phyloP scores from a whole-genome alignment of 2,329 filamentous ascomycete genomes.

The Diaporthe aspalathi region DNA sequence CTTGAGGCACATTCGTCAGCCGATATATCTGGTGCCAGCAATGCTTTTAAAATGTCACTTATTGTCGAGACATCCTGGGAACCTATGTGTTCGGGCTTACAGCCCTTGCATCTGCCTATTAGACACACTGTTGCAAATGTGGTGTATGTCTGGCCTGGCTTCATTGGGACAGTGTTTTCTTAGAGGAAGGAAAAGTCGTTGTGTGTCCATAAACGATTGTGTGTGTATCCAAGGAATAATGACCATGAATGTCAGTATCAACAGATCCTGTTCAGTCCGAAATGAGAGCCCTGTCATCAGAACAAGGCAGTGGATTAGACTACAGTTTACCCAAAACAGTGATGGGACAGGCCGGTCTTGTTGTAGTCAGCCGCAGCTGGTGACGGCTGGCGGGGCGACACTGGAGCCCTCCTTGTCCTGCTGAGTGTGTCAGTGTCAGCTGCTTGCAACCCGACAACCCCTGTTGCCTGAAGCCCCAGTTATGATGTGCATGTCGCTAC shows the following conservation, averaged over 20 bases:
- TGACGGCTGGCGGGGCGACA: neutral
- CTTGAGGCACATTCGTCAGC: neutral
- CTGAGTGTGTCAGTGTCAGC: neutral
- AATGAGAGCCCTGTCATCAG: too few species aligned
- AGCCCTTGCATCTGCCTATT: neutral
- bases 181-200: too few species aligned
- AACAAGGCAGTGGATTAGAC: neutral
- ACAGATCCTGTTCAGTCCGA: neutral
- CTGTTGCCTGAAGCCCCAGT: slow-evolving; percentile 10
- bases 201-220: neutral
- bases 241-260: too few species aligned
- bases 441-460: slow-evolving; percentile 9
- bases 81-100: too few species aligned
- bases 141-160: too few species aligned
- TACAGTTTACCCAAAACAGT: neutral
- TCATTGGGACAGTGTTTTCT: too few species aligned
- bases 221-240: neutral
- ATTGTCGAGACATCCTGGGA: too few species aligned
- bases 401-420: slow-evolving; percentile 1
- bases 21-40: too few species aligned
- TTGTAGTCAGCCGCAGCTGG: slow-evolving; percentile 9
- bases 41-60: too few species aligned
- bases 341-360: neutral
- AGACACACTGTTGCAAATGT: neutral
- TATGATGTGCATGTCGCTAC: neutral